Evolutionary conservation across 2,329 filamentous ascomycete species (phyloP).

Genomic region (Apiospora saccharicola): DNA sequence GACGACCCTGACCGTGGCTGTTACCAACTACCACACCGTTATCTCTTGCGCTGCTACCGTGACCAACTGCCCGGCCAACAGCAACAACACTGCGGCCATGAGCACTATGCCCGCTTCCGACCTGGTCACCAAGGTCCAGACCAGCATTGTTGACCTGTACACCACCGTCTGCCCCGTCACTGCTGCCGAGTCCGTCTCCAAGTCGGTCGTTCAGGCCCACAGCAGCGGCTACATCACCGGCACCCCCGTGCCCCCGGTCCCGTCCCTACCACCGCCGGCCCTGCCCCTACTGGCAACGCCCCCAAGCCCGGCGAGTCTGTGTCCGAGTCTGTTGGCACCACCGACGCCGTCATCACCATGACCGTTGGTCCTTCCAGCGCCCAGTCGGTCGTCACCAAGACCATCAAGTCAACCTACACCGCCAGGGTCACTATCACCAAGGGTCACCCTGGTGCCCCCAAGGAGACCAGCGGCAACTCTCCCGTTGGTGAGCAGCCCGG

Average conservation of each 20-base stretch:
- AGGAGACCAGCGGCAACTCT: conserved; percentile 23
- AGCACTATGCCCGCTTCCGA: conserved; percentile 25
- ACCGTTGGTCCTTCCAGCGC: conserved; percentile 41
- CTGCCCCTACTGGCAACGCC: conserved; percentile 32
- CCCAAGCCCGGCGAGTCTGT: conserved; percentile 21
- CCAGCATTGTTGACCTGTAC: conserved; percentile 46
- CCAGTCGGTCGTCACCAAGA: conserved; percentile 38
- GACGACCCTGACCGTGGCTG: conserved; percentile 42
- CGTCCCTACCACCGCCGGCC: neutral
- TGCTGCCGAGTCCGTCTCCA: conserved; percentile 40
- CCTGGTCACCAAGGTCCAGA: conserved; percentile 39
- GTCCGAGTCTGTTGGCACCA: conserved; percentile 27
- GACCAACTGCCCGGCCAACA: conserved; percentile 43
- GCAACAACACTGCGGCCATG: conserved; percentile 34
- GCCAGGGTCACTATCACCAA: conserved; percentile 38
- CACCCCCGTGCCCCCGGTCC: conserved; percentile 31
- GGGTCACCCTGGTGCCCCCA: neutral
- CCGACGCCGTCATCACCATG: conserved; percentile 36
- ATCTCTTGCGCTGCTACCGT: conserved; percentile 44
- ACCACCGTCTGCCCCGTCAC: conserved; percentile 48
- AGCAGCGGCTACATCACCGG: conserved; percentile 42
- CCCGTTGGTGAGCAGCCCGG: neutral
- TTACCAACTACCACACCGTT: conserved; percentile 42
- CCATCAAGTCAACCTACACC: conserved; percentile 42
- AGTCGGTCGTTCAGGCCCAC: conserved; percentile 41